Evolutionary conservation across 345 rosid genomes (phyloP).

Genomic region (Brassica nigra): DNA sequence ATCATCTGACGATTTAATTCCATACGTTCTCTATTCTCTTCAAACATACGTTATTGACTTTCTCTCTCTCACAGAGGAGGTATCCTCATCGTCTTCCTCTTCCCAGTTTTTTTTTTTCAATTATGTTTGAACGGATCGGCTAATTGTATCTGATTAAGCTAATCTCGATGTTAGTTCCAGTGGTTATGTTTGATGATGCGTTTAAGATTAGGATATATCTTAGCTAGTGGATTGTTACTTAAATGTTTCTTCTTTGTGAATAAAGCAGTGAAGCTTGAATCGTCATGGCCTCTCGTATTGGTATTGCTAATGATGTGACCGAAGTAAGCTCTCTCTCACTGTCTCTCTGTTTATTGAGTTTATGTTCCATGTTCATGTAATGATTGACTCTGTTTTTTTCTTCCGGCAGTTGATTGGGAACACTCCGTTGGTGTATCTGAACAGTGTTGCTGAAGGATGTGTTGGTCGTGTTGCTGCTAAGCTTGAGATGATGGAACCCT

Average conservation of each 20-base stretch:
- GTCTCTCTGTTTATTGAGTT: neutral
- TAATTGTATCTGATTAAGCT: neutral
- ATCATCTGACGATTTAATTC: slow-evolving; percentile 3
- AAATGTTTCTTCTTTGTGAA: neutral
- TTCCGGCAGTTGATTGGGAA: slow-evolving; percentile 67
- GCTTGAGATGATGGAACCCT: slow-evolving; percentile 80
- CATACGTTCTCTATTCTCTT: slow-evolving; percentile 23
- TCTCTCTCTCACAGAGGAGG: slow-evolving; percentile 17
- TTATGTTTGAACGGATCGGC: neutral
- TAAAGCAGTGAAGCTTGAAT: slow-evolving; percentile 39
- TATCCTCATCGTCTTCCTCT: neutral
- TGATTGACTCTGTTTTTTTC: neutral
- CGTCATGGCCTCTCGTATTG: slow-evolving; percentile 68
- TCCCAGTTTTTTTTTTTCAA: neutral
- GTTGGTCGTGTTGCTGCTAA: slow-evolving; percentile 80
- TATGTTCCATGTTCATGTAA: slow-evolving; percentile 4
- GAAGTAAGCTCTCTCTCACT: slow-evolving; percentile 50
- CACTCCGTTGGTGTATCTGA: slow-evolving; percentile 84
- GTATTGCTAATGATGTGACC: slow-evolving; percentile 79
- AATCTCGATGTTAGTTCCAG: neutral
- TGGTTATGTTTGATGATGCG: slow-evolving; percentile 4
- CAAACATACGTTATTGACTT: neutral
- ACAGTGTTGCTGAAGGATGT: slow-evolving; percentile 69
- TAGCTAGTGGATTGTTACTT: neutral
- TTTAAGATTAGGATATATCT: neutral